Percentiles rank a stretch among this genome's conserved stretches.
These are phyloP conservation scores for Protostelium mycophagum DNA, from an alignment of 78 protist genomes.

Conservation along the genomic window DNA sequence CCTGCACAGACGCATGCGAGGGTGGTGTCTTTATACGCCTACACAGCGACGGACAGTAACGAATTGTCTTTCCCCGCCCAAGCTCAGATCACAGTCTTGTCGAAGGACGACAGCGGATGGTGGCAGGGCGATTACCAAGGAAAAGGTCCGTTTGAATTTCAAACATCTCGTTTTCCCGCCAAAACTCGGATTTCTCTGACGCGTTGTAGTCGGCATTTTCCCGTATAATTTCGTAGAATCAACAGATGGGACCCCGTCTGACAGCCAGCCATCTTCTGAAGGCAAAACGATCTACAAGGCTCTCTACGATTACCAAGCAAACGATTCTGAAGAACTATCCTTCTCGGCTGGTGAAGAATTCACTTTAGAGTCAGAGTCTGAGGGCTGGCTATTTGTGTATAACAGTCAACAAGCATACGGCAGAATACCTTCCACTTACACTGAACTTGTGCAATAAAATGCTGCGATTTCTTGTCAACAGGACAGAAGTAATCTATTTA, in stretches of 20 bases:
- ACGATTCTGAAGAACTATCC: slow-evolving; percentile 44
- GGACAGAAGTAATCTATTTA: too few species aligned
- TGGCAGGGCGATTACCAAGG: slow-evolving; percentile 34
- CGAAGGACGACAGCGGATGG: slow-evolving; percentile 67
- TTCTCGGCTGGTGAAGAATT: slow-evolving; percentile 53
- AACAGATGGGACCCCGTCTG: not conserved
- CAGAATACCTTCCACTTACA: slow-evolving; percentile 39
- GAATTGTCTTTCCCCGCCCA: slow-evolving; percentile 46
- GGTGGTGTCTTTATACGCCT: slow-evolving; percentile 50
- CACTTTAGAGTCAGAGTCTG: slow-evolving; percentile 49
- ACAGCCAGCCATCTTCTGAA: slow-evolving; percentile 10
- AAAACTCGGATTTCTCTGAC: not conserved
- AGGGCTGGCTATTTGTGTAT: slow-evolving; percentile 61
- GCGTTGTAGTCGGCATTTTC: slow-evolving; percentile 41
- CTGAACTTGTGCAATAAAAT: not conserved
- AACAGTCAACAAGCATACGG: slow-evolving; percentile 25
- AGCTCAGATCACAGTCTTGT: slow-evolving; percentile 29
- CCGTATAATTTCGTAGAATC: slow-evolving; percentile 37
- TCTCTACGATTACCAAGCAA: slow-evolving; percentile 39
- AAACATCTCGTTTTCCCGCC: not conserved
- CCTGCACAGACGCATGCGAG: too few species aligned
- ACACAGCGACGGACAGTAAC: slow-evolving; percentile 48
- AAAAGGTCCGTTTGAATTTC: not conserved
- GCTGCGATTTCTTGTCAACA: too few species aligned
- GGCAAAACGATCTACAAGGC: slow-evolving; percentile 42